Conservation (phyloP, 257 asterid genomes). For the Solanum appendiculatum region DNA sequence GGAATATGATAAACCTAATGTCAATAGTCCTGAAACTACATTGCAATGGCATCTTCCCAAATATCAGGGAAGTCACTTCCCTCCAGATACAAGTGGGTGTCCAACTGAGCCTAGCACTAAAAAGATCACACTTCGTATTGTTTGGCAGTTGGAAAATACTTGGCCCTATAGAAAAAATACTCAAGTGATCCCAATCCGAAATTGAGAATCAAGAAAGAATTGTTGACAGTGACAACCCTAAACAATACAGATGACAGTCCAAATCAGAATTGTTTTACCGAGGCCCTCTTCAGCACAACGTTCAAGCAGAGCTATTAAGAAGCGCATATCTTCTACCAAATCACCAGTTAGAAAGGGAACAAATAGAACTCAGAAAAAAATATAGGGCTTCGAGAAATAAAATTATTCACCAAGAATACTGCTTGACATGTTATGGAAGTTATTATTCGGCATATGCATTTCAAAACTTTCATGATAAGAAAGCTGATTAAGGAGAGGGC, state of each 20-base stretch:
- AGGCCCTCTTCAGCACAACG: neutral
- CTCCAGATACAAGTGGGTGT: neutral
- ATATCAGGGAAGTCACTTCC: neutral
- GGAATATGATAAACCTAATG: neutral
- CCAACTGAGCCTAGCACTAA: neutral
- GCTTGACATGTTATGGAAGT: neutral
- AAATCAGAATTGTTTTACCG: neutral
- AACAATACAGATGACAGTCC: neutral
- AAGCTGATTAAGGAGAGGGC: neutral
- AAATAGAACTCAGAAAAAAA: neutral
- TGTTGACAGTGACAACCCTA: neutral
- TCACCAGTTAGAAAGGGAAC: neutral
- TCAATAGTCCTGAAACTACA: neutral
- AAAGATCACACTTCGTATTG: neutral
- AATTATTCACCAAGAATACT: neutral
- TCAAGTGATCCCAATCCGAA: neutral
- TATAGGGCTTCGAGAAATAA: neutral
- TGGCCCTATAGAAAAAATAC: neutral
- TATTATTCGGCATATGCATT: neutral
- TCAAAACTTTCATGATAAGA: neutral
- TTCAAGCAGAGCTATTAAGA: neutral
- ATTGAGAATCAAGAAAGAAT: neutral
- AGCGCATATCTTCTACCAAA: neutral
- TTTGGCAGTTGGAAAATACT: neutral
- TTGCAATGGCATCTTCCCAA: neutral